Evolutionary conservation across 495 filamentous ascomycete genomes (phyloP), one percentile per base, ranked within the genome.

Genomic region (Saxispiralis lemnorum): DNA sequence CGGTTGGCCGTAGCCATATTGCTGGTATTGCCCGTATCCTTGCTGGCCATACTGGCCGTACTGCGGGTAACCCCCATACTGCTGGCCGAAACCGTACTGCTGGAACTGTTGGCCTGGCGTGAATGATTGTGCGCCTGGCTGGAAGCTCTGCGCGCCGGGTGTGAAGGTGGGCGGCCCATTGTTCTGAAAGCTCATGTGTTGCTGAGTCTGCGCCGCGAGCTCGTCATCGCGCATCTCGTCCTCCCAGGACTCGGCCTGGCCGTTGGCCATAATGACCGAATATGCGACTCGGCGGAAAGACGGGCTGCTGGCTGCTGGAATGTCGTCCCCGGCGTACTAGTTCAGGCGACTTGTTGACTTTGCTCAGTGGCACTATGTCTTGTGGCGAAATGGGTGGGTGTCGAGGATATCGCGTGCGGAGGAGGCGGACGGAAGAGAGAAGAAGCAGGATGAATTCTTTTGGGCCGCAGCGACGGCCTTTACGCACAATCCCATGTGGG

Each of bases 161-260:
- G 70, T 70, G 69, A 89, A 89, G 4, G 24, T 28, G 9, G 24
- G 24, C 4, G 24, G 24, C 9, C 24, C 24, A 13, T 62, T 60
- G 21, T 55, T 57, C 58, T 76, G 75, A 33, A 86, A 59, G 51
- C 83, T 84, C 60, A 83, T 69, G 54, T 82, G 78, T 49, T 77
- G 70, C 61, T 88, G 76, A 7, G 78, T 63, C 62, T 85, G 86
- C 58, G 79, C 71, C 44, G 83, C 75, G 50, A 94, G 75, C 51
- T 81, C 75, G 46, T 89, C 81, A 41, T 93, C 81, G 66, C 93
- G 83, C 57, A 85, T 78, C 47, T 93, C 89, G 52, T 97, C 84
- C 66, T 97, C 89, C 89, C 89, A 97, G 15, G 81, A 88, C 20
- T 53, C 50, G 10, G 50, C 30, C 45, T 38, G 32, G 19, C 42